Evolutionary conservation across 345 rosid genomes (phyloP).

Genomic region (Hirschfeldia incana): DNA sequence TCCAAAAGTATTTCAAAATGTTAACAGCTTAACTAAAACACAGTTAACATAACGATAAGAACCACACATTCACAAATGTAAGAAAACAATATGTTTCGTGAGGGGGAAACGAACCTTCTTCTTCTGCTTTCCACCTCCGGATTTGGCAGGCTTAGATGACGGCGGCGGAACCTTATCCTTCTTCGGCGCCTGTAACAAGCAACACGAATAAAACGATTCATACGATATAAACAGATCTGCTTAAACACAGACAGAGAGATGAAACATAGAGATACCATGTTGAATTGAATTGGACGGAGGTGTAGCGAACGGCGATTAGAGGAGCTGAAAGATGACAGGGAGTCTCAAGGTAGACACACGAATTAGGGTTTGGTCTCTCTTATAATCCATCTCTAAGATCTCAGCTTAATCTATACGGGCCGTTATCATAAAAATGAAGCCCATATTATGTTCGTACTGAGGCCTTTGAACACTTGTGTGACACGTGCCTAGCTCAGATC

Average conservation of each 20-base stretch:
- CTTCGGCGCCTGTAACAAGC: slow-evolving; percentile 56
- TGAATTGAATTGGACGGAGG: slow-evolving; percentile 19
- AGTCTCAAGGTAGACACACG: not conserved
- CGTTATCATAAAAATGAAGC: not conserved
- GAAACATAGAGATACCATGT: slow-evolving; percentile 16
- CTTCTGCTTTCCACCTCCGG: slow-evolving; percentile 81
- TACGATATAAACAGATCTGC: too few species aligned
- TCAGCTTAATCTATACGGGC: not conserved
- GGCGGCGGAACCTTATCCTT: slow-evolving; percentile 75
- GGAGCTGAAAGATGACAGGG: not conserved
- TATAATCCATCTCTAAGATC: slow-evolving; percentile 6
- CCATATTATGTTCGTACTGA: not conserved
- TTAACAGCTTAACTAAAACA: too few species aligned
- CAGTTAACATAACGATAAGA: too few species aligned
- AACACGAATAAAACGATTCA: too few species aligned
- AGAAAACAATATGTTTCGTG: too few species aligned
- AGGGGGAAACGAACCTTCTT: slow-evolving; percentile 53
- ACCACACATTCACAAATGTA: too few species aligned
- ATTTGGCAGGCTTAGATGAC: slow-evolving; percentile 69
- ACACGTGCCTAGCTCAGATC: not conserved
- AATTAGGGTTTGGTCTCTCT: slow-evolving; percentile 22
- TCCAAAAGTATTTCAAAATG: too few species aligned
- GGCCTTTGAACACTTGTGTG: not conserved
- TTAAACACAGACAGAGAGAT: too few species aligned
- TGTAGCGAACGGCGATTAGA: slow-evolving; percentile 5